Base-by-base conservation (phyloP, 2,329 filamentous ascomycete species). In the Curvularia hawaiiensis region DNA sequence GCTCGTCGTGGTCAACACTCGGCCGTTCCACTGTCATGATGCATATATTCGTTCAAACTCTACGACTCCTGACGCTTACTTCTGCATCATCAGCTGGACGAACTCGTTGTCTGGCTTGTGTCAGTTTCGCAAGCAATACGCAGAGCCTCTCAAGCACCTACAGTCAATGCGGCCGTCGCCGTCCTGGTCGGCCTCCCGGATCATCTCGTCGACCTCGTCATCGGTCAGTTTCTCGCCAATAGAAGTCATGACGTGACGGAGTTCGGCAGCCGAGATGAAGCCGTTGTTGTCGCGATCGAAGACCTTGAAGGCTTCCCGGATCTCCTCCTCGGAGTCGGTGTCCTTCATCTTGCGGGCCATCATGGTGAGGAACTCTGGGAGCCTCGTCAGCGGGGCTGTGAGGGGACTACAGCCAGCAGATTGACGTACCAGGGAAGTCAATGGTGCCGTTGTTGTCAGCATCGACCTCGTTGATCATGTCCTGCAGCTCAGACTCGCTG, bases 231-330 rank as follows among this genome's bases (percentile, higher is more conserved):
- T 84, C 80, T 88, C 85, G 64, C 86, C 86, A 54, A 88, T 84
- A 24, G 82, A 84, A 64, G 83, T 85, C 83, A 88, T 86, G 74
- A 88, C 84, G 67, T 84, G 81, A 65, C 83, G 80, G 63, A 88
- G 79, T 75, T 88, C 86, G 50, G 84, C 83, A 52, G 84, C 82
- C 28, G 83, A 85, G 75, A 88, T 88, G 72, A 85, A 87, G 64
- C 86, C 86, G 72, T 85, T 87, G 75, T 84, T 84, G 70, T 88
- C 86, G 70, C 84, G 83, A 75, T 88, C 86, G 73, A 88, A 88
- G 69, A 88, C 85, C 75, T 84, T 82, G 81, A 88, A 88, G 51
- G 86, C 86, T 71, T 85, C 84, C 66, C 83, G 81, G 72, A 88
- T 86, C 76, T 88, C 86, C 73, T 86, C 81, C 73, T 88, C 85